phyloP scores from a whole-genome alignment of 1,284 basidiomycete genomes.

The Boletus sp. region DNA sequence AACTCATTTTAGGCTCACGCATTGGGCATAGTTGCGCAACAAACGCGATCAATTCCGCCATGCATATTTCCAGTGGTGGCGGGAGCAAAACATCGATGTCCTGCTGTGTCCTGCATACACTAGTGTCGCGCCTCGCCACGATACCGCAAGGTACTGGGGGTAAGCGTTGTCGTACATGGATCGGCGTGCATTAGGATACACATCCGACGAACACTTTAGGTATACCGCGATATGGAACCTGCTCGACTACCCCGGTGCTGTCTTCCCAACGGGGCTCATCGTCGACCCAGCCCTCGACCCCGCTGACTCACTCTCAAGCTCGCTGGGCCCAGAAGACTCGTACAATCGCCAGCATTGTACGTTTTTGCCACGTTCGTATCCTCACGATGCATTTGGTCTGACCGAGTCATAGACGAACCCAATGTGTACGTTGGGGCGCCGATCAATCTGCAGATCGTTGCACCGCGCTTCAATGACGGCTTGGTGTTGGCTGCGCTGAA shows the following conservation, averaged over 20 bases:
- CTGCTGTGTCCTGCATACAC: slow-evolving; percentile 30
- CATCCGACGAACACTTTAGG: neutral
- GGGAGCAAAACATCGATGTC: slow-evolving; percentile 29
- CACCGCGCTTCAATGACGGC: slow-evolving; percentile 22
- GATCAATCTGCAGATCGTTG: slow-evolving; percentile 22
- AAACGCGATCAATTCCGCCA: slow-evolving; percentile 27
- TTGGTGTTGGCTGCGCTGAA: slow-evolving; percentile 23
- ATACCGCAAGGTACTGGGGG: slow-evolving; percentile 34
- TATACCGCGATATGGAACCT: slow-evolving; percentile 30
- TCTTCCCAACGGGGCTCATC: slow-evolving; percentile 30
- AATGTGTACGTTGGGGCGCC: slow-evolving; percentile 11
- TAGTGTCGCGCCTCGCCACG: slow-evolving; percentile 26
- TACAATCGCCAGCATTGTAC: slow-evolving; percentile 22
- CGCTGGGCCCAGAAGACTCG: slow-evolving; percentile 21
- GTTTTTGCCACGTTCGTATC: neutral
- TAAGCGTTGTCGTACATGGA: slow-evolving; percentile 10
- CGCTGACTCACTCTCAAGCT: neutral
- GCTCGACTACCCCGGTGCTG: slow-evolving; percentile 28
- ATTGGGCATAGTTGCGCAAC: slow-evolving; percentile 20
- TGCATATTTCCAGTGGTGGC: slow-evolving; percentile 30
- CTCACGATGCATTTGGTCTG: neutral
- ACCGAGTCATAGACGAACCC: slow-evolving; percentile 21
- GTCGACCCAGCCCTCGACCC: slow-evolving; percentile 25
- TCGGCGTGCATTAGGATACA: neutral
- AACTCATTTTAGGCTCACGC: neutral